These are phyloP conservation scores for Cyanodermella asteris DNA, from an alignment of 2,329 filamentous ascomycete genomes.

Conservation along the genomic window DNA sequence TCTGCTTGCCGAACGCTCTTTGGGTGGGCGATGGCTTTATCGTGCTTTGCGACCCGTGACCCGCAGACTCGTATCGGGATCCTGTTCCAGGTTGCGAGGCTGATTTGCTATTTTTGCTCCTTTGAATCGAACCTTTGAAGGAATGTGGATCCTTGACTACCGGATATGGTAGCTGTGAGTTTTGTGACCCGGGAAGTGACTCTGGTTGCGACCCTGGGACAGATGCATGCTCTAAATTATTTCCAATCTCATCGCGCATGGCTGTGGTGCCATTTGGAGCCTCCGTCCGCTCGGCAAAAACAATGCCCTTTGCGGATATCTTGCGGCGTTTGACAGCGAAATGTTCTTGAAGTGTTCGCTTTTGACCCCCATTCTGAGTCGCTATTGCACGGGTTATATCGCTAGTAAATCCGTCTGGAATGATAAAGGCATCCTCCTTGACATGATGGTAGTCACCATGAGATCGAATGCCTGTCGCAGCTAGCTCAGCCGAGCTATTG, in stretches of 20 bases:
- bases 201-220: neutral
- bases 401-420: slow-evolving; percentile 13
- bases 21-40: slow-evolving; percentile 7
- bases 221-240: neutral
- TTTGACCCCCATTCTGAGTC: neutral
- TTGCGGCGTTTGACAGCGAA: no score
- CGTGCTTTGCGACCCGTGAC: slow-evolving; percentile 20
- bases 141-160: slow-evolving; percentile 60
- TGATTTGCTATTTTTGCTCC: no score
- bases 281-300: neutral
- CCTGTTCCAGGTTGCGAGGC: no score
- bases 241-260: neutral
- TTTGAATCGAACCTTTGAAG: no score
- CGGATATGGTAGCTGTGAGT: slow-evolving; percentile 39
- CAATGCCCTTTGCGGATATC: neutral
- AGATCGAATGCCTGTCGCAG: slow-evolving; percentile 11
- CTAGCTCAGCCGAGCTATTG: slow-evolving; percentile 12
- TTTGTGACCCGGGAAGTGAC: no score
- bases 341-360: no score
- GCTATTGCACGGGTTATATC: slow-evolving; percentile 8
- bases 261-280: neutral
- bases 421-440: slow-evolving; percentile 14
- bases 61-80: slow-evolving; percentile 38
- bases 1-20: slow-evolving; percentile 13
- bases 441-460: slow-evolving; percentile 9